Evolutionary conservation across 192 early-diverging fungal species (phyloP), one percentile per base, ranked within the genome.

Genomic region (Podila verticillata): DNA sequence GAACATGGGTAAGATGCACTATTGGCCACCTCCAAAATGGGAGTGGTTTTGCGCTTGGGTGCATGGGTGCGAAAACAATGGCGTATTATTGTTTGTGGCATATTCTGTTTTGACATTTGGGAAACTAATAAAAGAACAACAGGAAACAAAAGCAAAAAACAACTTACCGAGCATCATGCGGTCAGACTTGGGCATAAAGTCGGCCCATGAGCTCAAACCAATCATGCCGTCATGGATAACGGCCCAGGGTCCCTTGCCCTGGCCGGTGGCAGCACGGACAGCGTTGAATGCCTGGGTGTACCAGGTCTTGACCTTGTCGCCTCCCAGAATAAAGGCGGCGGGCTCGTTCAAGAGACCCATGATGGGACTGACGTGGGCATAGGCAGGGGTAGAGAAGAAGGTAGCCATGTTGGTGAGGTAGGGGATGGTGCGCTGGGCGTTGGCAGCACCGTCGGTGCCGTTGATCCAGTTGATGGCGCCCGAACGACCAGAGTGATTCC

Each of bases 311-410:
- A 83, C 85, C 28, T 63, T 74, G 3, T 66, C 70, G 4, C 75
- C 66, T 4, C 60, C 66, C 30, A 72, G 56, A 7, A 70, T n/a
- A 12, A 64, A 63, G 0, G 59, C 68, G 20, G 61, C 60, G 7
- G 87, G 87, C 57, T 89, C 87, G 56, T 89, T 89, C 20, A 89
- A 34, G 12, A 86, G 72, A n/a, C 86, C 87, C 82, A 87, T 84
- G 28, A 84, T 61, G 0, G 85, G 81, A 8, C 63, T 73, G 1
- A 85, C 87, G 61, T 85, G 83, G 9, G 68, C n/a, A 66, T 82
- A 88, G 32, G 74, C 68, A 19, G 89, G 84, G 8, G 47, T 63
- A 30, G 84, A 74, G 66, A 92, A 87, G 72, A 85, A 89, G 9
- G 81, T 67, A 5, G 89, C 83, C 86, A 92, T 83, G 17, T 72